These are phyloP conservation scores for Rhizomucor miehei DNA, from an alignment of 371 early-diverging fungal species.

Conservation along the genomic window DNA sequence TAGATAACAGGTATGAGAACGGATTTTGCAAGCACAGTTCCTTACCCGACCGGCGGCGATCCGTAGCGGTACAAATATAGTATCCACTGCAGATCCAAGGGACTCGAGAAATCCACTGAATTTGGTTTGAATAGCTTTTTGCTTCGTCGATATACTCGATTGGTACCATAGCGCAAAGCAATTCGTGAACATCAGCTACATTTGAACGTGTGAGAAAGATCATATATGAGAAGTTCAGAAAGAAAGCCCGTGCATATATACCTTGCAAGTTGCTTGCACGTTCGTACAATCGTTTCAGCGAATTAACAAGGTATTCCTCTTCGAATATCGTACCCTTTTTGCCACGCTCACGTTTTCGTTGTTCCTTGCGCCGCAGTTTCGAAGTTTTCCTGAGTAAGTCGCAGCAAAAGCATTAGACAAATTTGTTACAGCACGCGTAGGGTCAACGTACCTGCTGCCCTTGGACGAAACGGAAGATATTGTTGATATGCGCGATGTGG, in stretches of 20 bases:
- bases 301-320: constrained; percentile 84
- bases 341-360: constrained; percentile 78
- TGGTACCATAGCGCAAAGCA: constrained; percentile 40
- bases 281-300: constrained; percentile 55
- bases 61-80: constrained; percentile 48
- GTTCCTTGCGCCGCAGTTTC: constrained; percentile 66
- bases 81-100: constrained; percentile 23
- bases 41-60: constrained; percentile 36
- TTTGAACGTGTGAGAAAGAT: background rate
- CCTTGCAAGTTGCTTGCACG: constrained; percentile 44
- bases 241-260: constrained; percentile 19
- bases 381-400: constrained; percentile 56
- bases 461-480: constrained; percentile 51
- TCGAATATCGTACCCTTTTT: constrained; percentile 88
- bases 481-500: constrained; percentile 56
- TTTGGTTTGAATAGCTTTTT: constrained; percentile 36
- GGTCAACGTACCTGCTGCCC: constrained; percentile 31
- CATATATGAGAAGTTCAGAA: background rate
- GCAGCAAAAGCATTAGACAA: constrained; percentile 3
- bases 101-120: constrained; percentile 37
- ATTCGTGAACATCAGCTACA: constrained; percentile 40
- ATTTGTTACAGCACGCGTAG: constrained; percentile 2
- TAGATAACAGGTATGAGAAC: background rate
- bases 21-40: background rate
- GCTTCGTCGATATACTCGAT: constrained; percentile 48